Base-by-base conservation (phyloP, 2,329 filamentous ascomycete genomes). In the Fusarium sp. region DNA sequence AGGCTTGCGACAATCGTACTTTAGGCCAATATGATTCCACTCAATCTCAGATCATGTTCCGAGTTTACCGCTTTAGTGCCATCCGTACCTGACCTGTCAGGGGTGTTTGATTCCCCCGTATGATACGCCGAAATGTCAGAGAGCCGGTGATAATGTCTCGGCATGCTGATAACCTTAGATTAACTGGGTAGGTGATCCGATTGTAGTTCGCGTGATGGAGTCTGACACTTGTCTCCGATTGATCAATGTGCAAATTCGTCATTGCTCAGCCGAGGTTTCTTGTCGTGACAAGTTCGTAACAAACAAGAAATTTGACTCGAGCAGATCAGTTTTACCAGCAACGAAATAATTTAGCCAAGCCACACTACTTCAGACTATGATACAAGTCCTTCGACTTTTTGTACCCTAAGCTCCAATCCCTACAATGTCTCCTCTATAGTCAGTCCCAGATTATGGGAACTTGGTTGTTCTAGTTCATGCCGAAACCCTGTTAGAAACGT, bases 401-500 rank as follows among this genome's bases (percentile, higher is more conserved):
- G 15, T 12, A 23, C 38, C 20, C 18, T 30, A 30, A 30, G 2
- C 42, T 45, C 7, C 42, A 18, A 45, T 8, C 23, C 28, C 30
- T 28, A 45, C 18, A 45, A 9, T n/a, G 28, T 13, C n/a, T 50
- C 47, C 23, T 18, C 12, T 50, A 13, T 16, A 15, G 34, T 38
- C 23, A 15, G 34, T 38, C 8, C 33, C 26, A 28, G 15, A 15
- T 13, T 8, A 13, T 11, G 20, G 26, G 20, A 38, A 41, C 37
- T 37, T 42, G 26, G 8, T 16, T 62, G 49, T 63, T 63, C 42
- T 62, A 63, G 57, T 31, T 47, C 20, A 10, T 34, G n/a, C 34
- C 34, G 23, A 57, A 33, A 49, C 36, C 58, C 58, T 49, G 58
- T 30, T 18, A 18, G 62, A 28, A 63, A 63, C 57, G 58, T 57